Conservation (phyloP, 495 filamentous ascomycete species). For the Alectoria sarmentosa region DNA sequence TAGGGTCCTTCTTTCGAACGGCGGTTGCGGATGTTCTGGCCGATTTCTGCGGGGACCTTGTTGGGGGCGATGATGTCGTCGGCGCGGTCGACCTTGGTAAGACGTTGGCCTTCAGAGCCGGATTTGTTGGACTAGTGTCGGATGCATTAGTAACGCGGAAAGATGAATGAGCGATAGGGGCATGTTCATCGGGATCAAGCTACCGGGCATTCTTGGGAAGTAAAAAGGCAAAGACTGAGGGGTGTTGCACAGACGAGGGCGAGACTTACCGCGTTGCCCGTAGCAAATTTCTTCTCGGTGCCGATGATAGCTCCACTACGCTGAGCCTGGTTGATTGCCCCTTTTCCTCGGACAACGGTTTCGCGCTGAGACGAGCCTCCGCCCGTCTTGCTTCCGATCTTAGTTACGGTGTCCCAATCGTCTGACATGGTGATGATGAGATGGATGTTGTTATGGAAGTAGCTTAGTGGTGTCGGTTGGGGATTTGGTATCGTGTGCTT, state of each 20-base stretch:
- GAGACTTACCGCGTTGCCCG: conserved; percentile 66
- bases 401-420: conserved; percentile 85
- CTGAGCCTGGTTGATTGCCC: conserved; percentile 84
- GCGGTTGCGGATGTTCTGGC: conserved; percentile 69
- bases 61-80: conserved; percentile 98
- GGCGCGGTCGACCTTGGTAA: conserved; percentile 96
- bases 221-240: neutral
- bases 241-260: neutral
- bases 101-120: conserved; percentile 77
- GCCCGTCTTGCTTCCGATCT: conserved; percentile 80
- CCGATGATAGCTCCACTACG: conserved; percentile 66
- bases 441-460: neutral
- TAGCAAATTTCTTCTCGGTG: conserved; percentile 82
- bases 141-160: neutral
- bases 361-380: conserved; percentile 60
- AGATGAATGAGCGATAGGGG: neutral
- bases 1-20: conserved; percentile 57
- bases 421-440: conserved; percentile 44
- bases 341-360: conserved; percentile 79
- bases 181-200: neutral
- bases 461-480: neutral
- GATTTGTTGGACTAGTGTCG: conserved; percentile 46
- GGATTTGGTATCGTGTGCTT: conserved; percentile 2
- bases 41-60: conserved; percentile 74
- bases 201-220: neutral